These are phyloP conservation scores for Pseudonitzschia multiseries DNA, from an alignment of 108 stramenopile species.

Conservation along the genomic window DNA sequence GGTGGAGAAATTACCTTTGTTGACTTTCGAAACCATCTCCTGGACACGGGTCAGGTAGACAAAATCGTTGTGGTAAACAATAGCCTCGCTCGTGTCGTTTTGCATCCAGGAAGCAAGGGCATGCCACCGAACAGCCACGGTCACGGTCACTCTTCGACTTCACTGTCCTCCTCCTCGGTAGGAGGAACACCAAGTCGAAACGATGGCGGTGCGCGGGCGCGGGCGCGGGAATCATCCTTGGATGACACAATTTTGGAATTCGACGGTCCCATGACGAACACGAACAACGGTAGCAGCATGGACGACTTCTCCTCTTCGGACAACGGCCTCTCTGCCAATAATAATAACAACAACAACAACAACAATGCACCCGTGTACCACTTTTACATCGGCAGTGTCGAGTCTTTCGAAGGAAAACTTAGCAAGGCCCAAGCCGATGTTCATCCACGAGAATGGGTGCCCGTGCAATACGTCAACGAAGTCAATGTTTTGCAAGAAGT, in stretches of 20 bases:
- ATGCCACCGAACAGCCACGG: constrained; percentile 12
- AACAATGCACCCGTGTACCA: constrained; percentile 56
- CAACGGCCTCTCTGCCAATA: constrained; percentile 11
- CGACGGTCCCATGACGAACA: constrained; percentile 7
- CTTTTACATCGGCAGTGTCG: constrained; percentile 93
- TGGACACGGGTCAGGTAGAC: constrained; percentile 85
- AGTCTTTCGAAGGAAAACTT: constrained; percentile 94
- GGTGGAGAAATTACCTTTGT: constrained; percentile 80
- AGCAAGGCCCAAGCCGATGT: constrained; percentile 91
- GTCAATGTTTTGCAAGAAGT: constrained; percentile 83
- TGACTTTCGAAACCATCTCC: constrained; percentile 80
- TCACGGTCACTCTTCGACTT: no score
- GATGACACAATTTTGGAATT: constrained; percentile 34
- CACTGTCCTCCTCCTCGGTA: constrained; percentile 20
- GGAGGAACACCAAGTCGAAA: neutral
- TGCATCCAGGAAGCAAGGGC: constrained; percentile 50
- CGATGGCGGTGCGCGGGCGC: neutral
- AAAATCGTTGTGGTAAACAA: constrained; percentile 89
- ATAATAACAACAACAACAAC: constrained; percentile 54
- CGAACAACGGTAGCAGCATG: neutral
- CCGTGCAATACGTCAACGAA: constrained; percentile 93
- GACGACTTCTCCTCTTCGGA: constrained; percentile 15
- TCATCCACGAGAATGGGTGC: constrained; percentile 83
- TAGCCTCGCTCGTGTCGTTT: constrained; percentile 56
- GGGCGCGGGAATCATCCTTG: neutral